Evolutionary conservation across 176 grass and related monocot genomes (phyloP).

Genomic region (Oryza punctata): DNA sequence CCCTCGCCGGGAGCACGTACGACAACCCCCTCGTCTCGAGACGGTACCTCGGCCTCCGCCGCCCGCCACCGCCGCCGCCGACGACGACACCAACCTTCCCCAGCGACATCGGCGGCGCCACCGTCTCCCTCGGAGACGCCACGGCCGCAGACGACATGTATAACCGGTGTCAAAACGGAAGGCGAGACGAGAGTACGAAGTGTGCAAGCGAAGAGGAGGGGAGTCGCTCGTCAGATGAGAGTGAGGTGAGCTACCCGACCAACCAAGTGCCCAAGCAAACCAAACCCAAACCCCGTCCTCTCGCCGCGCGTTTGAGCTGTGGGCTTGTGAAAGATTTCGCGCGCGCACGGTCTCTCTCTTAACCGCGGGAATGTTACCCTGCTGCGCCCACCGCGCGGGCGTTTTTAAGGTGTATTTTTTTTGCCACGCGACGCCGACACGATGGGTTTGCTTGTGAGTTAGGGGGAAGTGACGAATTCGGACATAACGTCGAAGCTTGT

Average conservation of each 20-base stretch:
- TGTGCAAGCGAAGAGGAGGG: neutral
- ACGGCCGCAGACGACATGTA: neutral
- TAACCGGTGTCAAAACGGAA: neutral
- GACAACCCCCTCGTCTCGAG: conserved; percentile 73
- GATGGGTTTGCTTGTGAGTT: too few relatives aligned
- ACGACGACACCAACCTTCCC: neutral
- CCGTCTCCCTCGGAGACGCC: conserved; percentile 54
- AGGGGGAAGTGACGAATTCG: neutral
- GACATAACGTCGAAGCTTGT: neutral
- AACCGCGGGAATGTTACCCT: too few relatives aligned
- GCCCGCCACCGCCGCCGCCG: neutral
- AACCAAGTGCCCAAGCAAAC: neutral
- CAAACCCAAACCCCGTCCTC: neutral
- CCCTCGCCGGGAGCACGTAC: conserved; percentile 46
- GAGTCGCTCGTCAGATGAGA: neutral
- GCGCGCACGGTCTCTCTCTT: neutral
- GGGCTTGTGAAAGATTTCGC: neutral
- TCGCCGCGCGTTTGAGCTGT: neutral
- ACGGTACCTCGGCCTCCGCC: conserved; percentile 51
- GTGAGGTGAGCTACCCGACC: neutral
- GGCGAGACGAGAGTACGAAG: neutral
- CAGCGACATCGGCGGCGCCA: conserved; percentile 29
- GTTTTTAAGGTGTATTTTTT: neutral
- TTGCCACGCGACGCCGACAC: neutral
- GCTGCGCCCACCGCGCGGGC: neutral